Percentiles rank a stretch among this genome's conserved stretches.
phyloP scores from a whole-genome alignment of 805 yeast genomes.

The Saccharomycopsis sp. region DNA sequence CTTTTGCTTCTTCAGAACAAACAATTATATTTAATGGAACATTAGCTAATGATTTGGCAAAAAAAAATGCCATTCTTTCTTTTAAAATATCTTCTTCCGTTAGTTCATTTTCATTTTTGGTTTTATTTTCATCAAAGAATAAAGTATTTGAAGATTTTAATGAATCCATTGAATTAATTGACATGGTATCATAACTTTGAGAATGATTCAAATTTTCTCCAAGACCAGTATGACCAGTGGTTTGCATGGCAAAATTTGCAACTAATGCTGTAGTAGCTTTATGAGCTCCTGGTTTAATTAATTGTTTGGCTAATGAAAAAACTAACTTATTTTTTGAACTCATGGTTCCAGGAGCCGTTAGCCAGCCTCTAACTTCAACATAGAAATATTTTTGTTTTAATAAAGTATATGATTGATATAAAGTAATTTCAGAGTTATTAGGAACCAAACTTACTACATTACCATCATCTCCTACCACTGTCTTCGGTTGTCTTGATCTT shows the following conservation, averaged over 20 bases:
- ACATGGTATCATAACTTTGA: background rate
- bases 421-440: constrained; percentile 45
- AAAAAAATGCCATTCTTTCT: constrained; percentile 58
- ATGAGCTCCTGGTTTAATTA: constrained; percentile 32
- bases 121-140: background rate
- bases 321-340: constrained; percentile 63
- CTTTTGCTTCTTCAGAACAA: constrained; percentile 35
- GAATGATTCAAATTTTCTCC: background rate
- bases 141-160: constrained; percentile 18
- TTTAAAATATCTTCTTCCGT: constrained; percentile 39
- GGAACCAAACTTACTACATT: constrained; percentile 4
- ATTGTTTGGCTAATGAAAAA: constrained; percentile 56
- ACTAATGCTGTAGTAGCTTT: constrained; percentile 6
- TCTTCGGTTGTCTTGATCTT: background rate
- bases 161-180: constrained; percentile 17
- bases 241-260: constrained; percentile 9
- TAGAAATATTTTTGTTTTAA: constrained; percentile 30
- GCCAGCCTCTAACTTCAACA: constrained; percentile 63
- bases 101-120: constrained; percentile 28
- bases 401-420: constrained; percentile 46
- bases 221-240: constrained; percentile 17
- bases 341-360: constrained; percentile 59
- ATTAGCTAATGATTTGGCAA: constrained; percentile 54
- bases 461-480: constrained; percentile 1
- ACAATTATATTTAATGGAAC: constrained; percentile 44